These are phyloP conservation scores for Epichloe glyceriae DNA, from an alignment of 2,329 filamentous ascomycete genomes.

Conservation along the genomic window DNA sequence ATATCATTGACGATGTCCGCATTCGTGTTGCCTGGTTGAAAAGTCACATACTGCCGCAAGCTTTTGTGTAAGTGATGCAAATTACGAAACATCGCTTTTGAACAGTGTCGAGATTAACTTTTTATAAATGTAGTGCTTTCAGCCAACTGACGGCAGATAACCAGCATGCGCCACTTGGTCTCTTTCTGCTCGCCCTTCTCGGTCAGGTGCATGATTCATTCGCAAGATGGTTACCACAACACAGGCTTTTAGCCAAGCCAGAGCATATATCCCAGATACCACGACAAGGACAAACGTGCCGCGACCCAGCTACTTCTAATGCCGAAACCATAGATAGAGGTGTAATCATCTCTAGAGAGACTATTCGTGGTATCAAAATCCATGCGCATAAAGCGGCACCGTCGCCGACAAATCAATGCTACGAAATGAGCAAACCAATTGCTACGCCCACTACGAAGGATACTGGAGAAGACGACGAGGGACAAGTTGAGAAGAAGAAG, in stretches of 20 bases:
- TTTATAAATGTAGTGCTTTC: conserved; percentile 37
- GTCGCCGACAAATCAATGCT: conserved; percentile 1
- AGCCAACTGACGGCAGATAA: conserved; percentile 57
- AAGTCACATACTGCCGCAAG: conserved; percentile 18
- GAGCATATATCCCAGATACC: not conserved
- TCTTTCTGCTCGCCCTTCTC: conserved; percentile 53
- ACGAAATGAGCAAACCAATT: not conserved
- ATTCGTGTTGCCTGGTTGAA: conserved; percentile 17
- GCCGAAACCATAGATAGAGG: conserved; percentile 14
- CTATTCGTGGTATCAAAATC: conserved; percentile 1
- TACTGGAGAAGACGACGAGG: conserved; percentile 8
- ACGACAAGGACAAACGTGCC: not conserved
- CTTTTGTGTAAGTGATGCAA: conserved; percentile 21
- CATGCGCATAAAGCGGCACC: not conserved
- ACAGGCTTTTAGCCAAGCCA: not conserved
- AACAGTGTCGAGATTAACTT: not conserved
- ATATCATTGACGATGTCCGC: conserved; percentile 6
- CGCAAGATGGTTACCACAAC: conserved; percentile 18
- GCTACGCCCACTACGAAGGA: not conserved
- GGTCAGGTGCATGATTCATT: conserved; percentile 42
- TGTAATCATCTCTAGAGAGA: conserved; percentile 17
- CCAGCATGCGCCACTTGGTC: conserved; percentile 59
- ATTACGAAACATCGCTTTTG: not conserved
- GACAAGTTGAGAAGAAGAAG: conserved; percentile 27
- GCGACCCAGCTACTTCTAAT: not conserved